A percentile compares a stretch with the other conserved stretches of the same genome.
These are phyloP conservation scores for Monascus purpureus DNA, from an alignment of 495 filamentous ascomycete genomes.

Conservation along the genomic window DNA sequence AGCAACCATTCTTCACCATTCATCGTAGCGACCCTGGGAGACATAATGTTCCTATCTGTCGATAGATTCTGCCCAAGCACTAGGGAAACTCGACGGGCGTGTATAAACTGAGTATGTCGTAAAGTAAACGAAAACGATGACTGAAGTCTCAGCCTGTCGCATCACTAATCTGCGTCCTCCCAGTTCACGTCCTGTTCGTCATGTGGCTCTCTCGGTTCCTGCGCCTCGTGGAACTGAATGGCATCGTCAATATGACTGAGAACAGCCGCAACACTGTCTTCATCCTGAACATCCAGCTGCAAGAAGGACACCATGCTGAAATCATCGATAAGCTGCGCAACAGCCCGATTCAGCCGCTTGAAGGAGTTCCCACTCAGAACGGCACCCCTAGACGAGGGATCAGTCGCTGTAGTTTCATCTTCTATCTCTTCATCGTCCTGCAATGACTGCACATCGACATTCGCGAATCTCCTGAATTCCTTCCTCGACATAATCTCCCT, in stretches of 20 bases:
- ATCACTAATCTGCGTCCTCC: slow-evolving; percentile 34
- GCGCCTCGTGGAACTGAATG: slow-evolving; percentile 90
- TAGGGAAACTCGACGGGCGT: too few species aligned
- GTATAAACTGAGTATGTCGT: too few species aligned
- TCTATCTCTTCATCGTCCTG: slow-evolving; percentile 48
- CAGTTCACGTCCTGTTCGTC: slow-evolving; percentile 64
- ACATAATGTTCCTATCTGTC: too few species aligned
- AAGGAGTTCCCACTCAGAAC: slow-evolving; percentile 70
- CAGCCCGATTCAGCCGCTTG: slow-evolving; percentile 64
- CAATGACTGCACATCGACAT: slow-evolving; percentile 64
- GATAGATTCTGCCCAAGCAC: too few species aligned
- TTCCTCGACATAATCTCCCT: slow-evolving; percentile 67
- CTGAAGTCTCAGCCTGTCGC: too few species aligned
- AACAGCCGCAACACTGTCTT: slow-evolving; percentile 84
- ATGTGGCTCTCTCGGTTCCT: slow-evolving; percentile 77
- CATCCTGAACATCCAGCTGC: slow-evolving; percentile 76
- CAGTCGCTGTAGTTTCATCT: slow-evolving; percentile 20
- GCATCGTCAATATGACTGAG: slow-evolving; percentile 95
- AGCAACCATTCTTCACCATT: too few species aligned
- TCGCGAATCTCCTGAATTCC: slow-evolving; percentile 75
- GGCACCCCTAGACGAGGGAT: slow-evolving; percentile 47
- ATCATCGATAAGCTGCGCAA: slow-evolving; percentile 81
- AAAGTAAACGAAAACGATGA: too few species aligned
- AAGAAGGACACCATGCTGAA: slow-evolving; percentile 97
- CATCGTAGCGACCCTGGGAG: too few species aligned